phyloP scores from a whole-genome alignment of 805 yeast species.

The Cyberlindnera euphorbiae region DNA sequence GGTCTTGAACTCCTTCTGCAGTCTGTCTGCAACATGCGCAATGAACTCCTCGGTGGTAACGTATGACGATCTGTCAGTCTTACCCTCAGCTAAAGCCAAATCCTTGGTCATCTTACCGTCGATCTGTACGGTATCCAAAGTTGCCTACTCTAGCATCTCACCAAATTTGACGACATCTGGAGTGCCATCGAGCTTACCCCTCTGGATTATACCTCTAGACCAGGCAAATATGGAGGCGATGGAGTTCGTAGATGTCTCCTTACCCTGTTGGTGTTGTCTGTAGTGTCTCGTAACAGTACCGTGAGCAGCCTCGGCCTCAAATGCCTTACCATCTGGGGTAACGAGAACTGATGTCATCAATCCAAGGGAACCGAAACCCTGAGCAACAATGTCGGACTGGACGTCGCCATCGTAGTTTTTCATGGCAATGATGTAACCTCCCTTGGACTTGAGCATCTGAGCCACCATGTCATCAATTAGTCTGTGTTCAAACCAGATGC shows the following conservation, averaged over 20 bases:
- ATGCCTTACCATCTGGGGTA: conserved; percentile 95
- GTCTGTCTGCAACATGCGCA: conserved; percentile 70
- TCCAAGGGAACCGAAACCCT: conserved; percentile 95
- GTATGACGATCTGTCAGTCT: conserved; percentile 73
- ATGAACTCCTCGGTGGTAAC: conserved; percentile 92
- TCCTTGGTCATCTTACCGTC: conserved; percentile 96
- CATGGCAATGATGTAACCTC: conserved; percentile 93
- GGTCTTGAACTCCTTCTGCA: conserved; percentile 25
- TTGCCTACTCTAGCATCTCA: conserved; percentile 72
- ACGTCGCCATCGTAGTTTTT: conserved; percentile 99
- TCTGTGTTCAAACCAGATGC: conserved; percentile 97
- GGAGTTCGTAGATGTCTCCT: conserved; percentile 95
- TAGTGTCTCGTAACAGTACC: conserved; percentile 97
- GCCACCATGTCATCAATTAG: conserved; percentile 98
- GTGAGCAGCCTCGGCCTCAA: conserved; percentile 98
- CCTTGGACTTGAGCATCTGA: conserved; percentile 93
- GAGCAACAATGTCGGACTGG: conserved; percentile 94
- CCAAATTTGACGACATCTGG: conserved; percentile 84
- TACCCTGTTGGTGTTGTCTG: conserved; percentile 94
- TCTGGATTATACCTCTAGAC: conserved; percentile 89
- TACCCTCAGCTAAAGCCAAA: conserved; percentile 84
- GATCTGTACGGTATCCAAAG: conserved; percentile 74
- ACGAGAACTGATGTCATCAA: conserved; percentile 95
- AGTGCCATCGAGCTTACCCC: conserved; percentile 84
- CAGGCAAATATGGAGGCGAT: conserved; percentile 97